Evolutionary conservation across 2,329 filamentous ascomycete species (phyloP).

Genomic region (Calonectria hongkongensis): DNA sequence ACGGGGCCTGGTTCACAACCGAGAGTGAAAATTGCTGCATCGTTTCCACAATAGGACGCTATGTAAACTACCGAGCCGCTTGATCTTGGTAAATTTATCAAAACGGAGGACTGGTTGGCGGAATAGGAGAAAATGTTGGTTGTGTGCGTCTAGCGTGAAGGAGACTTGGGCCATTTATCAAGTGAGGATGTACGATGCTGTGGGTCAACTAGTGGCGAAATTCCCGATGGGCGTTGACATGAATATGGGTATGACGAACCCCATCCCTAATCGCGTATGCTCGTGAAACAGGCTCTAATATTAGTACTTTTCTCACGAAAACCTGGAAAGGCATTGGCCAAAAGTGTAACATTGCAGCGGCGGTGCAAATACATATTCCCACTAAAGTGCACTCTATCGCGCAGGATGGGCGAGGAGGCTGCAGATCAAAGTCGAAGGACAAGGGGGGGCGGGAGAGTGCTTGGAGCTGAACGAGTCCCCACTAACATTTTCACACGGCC

Average conservation of each 20-base stretch:
- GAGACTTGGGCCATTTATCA: slow-evolving; percentile 16
- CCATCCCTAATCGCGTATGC: neutral
- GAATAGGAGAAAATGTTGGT: neutral
- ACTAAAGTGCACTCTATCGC: neutral
- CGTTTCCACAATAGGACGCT: slow-evolving; percentile 7
- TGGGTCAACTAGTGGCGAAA: slow-evolving; percentile 34
- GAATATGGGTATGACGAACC: slow-evolving; percentile 20
- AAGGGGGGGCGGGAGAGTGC: slow-evolving; percentile 28
- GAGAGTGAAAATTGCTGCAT: slow-evolving; percentile 14
- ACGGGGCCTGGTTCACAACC: slow-evolving; percentile 12
- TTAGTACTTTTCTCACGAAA: neutral
- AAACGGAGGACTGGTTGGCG: neutral
- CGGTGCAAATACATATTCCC: neutral
- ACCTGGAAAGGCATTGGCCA: neutral
- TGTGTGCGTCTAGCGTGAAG: neutral
- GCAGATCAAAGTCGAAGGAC: slow-evolving; percentile 22
- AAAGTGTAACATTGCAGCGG: neutral
- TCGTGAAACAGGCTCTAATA: neutral
- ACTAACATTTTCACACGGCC: slow-evolving; percentile 14
- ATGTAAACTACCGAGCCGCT: neutral
- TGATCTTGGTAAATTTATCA: neutral
- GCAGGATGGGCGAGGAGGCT: slow-evolving; percentile 1
- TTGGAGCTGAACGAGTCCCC: slow-evolving; percentile 30
- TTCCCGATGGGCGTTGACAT: slow-evolving; percentile 26
- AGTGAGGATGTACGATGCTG: slow-evolving; percentile 28